Base-by-base conservation (phyloP, 2,329 filamentous ascomycete genomes). In the Bipolaris bicolor region DNA sequence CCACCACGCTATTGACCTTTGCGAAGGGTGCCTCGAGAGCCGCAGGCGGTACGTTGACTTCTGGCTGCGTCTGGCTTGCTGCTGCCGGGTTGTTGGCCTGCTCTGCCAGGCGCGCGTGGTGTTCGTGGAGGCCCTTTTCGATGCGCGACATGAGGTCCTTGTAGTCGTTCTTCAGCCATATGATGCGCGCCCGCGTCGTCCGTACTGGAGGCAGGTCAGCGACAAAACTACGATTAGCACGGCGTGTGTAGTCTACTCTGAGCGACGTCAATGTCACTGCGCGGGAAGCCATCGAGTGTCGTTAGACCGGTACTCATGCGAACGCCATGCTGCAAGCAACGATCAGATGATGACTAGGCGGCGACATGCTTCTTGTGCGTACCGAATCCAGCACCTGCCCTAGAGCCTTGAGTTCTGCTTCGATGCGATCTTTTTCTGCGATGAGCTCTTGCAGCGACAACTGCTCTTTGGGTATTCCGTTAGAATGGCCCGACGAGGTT, bases 231-330 rank as follows among this genome's bases (percentile, higher is more conserved):
- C 52, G 49, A 5, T 9, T n/a, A 16, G 22, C 43, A 31, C 26
- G 33, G 31, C 39, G 48, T 52, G 33, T 39, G 57, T 44, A 49
- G 53, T 82, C 64, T 86, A 95, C 92, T 95, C 79, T 97, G 94
- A 24, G 95, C 90, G 61, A 99, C 90, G 76, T 99, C 95, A 63
- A 99, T 88, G 77, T 99, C 95, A 68, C 91, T 89, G 73, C 95
- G 86, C 31, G 95, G 95, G 74, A 91, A 99, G 46, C 95, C 95
- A 78, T 98, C 95, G 60, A 88, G 86, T 13, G 94, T 97, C 22
- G 92, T 86, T 37, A 99, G 85, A 56, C 87, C 83, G 7, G 95
- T 97, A 69, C 89, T 88, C 95, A 99, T 99, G 69, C 90, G 88
- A 51, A 97, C 94, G 43, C 90, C 88, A 81, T 98, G 94, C 93